A percentile compares a stretch with the other conserved stretches of the same genome.
Evolutionary conservation across 345 rosid species (phyloP).

Genomic region (Odontarrhena argentea): DNA sequence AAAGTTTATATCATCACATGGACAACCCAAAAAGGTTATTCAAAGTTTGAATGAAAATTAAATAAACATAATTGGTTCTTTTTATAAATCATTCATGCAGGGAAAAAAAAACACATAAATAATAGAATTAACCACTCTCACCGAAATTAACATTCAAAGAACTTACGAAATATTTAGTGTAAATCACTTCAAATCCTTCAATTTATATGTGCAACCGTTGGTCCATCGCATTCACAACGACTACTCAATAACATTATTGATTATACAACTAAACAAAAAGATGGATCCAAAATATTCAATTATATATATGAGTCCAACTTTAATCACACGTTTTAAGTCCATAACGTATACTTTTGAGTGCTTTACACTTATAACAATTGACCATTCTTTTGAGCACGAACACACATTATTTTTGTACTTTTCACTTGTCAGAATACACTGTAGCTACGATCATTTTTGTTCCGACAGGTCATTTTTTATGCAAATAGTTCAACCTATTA

Average conservation of each 20-base stretch:
- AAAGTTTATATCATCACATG: slow-evolving; percentile 43
- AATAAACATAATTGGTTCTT: not conserved
- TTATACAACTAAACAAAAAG: slow-evolving; percentile 18
- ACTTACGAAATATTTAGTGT: slow-evolving; percentile 17
- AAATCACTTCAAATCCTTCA: slow-evolving; percentile 35
- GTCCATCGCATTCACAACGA: slow-evolving; percentile 37
- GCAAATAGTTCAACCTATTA: not conserved
- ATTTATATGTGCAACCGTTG: slow-evolving; percentile 29
- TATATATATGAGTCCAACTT: slow-evolving; percentile 25
- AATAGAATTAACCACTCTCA: slow-evolving; percentile 19
- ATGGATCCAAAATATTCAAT: slow-evolving; percentile 35
- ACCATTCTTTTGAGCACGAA: slow-evolving; percentile 32
- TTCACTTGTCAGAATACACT: not conserved
- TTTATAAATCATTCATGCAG: not conserved
- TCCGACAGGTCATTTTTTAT: not conserved
- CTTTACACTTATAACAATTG: slow-evolving; percentile 6
- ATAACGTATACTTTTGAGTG: slow-evolving; percentile 9
- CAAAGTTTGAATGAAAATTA: slow-evolving; percentile 40
- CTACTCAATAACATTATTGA: slow-evolving; percentile 33
- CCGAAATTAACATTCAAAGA: slow-evolving; percentile 27
- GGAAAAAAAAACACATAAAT: not conserved
- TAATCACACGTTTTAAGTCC: slow-evolving; percentile 38
- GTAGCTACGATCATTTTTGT: not conserved
- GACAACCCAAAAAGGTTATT: slow-evolving; percentile 28
- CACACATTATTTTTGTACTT: slow-evolving; percentile 22